Evolutionary conservation across 2,329 filamentous ascomycete genomes (phyloP).

Genomic region (Stenocarpella maydis): DNA sequence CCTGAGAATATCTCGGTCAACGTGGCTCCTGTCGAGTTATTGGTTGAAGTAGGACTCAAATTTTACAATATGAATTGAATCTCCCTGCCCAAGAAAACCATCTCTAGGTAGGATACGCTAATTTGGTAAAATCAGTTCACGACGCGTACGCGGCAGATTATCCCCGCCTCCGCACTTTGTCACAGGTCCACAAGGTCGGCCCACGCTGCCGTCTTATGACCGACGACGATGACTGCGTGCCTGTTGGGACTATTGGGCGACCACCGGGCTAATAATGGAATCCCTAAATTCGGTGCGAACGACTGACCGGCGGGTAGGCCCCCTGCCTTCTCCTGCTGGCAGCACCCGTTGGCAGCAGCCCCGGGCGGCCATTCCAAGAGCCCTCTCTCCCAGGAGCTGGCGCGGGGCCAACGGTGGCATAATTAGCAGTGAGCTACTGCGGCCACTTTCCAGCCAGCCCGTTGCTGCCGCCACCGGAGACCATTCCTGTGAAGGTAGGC

Average conservation of each 20-base stretch:
- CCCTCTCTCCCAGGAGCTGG: not conserved
- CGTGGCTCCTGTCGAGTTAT: not conserved
- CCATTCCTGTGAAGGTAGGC: too few species aligned
- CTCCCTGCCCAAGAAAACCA: not conserved
- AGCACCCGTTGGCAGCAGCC: not conserved
- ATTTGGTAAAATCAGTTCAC: not conserved
- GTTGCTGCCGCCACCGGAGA: too few species aligned
- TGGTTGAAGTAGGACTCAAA: not conserved
- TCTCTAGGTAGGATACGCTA: not conserved
- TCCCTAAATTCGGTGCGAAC: not conserved
- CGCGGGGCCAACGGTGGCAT: not conserved
- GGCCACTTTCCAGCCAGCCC: slow-evolving; percentile 8
- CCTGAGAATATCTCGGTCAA: not conserved
- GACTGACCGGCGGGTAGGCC: not conserved
- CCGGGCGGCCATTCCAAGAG: not conserved
- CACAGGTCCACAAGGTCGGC: not conserved
- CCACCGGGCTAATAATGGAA: not conserved
- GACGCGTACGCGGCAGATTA: not conserved
- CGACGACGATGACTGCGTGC: not conserved
- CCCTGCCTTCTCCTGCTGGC: not conserved
- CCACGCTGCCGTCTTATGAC: not conserved
- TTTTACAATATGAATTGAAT: not conserved
- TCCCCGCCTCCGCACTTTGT: not conserved
- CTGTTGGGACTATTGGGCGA: not conserved
- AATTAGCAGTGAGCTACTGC: slow-evolving; percentile 21